Base-by-base conservation (phyloP, 306 rosid species). In the Rosa chinensis region DNA sequence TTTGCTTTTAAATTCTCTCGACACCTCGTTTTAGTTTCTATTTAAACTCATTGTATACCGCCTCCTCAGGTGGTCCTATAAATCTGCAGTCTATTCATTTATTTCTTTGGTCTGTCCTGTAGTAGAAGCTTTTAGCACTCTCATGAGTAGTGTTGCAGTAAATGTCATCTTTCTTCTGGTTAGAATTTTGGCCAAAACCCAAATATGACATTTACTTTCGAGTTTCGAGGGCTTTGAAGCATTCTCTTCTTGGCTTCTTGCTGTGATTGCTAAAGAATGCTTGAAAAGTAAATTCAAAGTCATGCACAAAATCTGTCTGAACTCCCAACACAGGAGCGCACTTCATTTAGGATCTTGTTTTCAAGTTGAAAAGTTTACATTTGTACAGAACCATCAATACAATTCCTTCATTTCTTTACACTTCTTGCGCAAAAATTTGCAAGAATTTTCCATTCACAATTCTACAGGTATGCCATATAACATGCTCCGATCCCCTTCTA, bases 371-470 rank as follows among this genome's bases (percentile, higher is more conserved):
- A 68, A 44, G 50, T 42, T 43, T 67, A 8, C 67, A 75, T 59
- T 58, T 45, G 47, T 35, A 62, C 32, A 45, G 55, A 56, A 62
- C 45, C 14, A 4, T 75, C 7, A 48, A 45, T 62, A 32, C 66
- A 61, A 12, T 45, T 42, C 14, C 35, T 59, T 62, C 59, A 76
- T 62, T 45, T 62, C 72, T 62, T 76, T 62, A 76, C 79, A 76
- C 12, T 45, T 61, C 71, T 28, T 76, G 79, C 79, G 8, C 72
- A 76, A 48, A 75, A 76, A 32, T 16, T 76, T 62, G 79, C 79
- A 45, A 28, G 72, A 59, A 23, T 28, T 76, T 42, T 45, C 44
- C 55, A 9, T 74, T 23, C 71, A 44, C 72, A 10, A 45, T 66
- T 80, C 14, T 42, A 80, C 83, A 79, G 53, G 32, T 21, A 44